These are phyloP conservation scores for Cercospora sp. DNA, from an alignment of 2,329 filamentous ascomycete species.

Conservation along the genomic window DNA sequence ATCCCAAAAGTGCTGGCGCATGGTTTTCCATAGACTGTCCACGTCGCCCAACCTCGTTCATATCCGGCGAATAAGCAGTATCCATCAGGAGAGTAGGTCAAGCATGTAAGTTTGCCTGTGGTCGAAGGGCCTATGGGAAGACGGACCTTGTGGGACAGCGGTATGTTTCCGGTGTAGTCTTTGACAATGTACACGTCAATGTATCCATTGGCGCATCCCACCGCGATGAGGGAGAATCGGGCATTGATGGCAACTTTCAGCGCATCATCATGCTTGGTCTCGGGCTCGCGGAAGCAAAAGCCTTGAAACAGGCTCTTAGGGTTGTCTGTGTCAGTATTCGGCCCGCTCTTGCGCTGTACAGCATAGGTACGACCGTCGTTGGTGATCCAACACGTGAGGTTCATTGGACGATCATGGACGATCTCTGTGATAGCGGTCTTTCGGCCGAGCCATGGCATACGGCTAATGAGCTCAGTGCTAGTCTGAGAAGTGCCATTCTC, in stretches of 20 bases:
- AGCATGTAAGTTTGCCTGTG: conserved; percentile 69
- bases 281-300: conserved; percentile 82
- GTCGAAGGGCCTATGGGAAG: conserved; percentile 66
- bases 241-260: conserved; percentile 84
- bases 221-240: conserved; percentile 86
- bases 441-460: conserved; percentile 82
- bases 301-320: conserved; percentile 77
- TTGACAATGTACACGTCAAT: conserved; percentile 88
- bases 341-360: conserved; percentile 67
- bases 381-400: conserved; percentile 88
- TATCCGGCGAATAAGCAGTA: conserved; percentile 95
- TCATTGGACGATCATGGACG: conserved; percentile 95
- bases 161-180: conserved; percentile 92
- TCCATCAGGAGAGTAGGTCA: conserved; percentile 90
- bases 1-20: conserved; percentile 79
- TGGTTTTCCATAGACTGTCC: conserved; percentile 95
- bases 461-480: conserved; percentile 82
- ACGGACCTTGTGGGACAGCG: conserved; percentile 75
- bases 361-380: conserved; percentile 85
- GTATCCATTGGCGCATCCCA: conserved; percentile 76
- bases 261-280: conserved; percentile 60
- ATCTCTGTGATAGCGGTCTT: conserved; percentile 77
- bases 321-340: conserved; percentile 38
- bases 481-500: conserved; percentile 81
- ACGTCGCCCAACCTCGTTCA: conserved; percentile 88